A percentile compares a stretch with the other conserved stretches of the same genome.
These are phyloP conservation scores for Backusella tarrabulga DNA, from an alignment of 192 early-diverging fungal species.

Conservation along the genomic window DNA sequence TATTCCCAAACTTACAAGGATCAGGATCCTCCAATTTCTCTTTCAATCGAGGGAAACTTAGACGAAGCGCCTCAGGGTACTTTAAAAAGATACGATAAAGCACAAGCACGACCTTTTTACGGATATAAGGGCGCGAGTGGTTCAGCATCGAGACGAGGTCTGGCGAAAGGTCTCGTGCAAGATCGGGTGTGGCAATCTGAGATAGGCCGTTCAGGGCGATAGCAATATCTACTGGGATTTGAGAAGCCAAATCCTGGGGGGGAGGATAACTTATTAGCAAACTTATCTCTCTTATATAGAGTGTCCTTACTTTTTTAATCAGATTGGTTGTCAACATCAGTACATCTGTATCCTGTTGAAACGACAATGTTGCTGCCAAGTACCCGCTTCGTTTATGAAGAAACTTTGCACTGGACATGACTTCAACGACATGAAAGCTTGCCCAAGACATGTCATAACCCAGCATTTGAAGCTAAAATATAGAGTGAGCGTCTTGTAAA, in stretches of 20 bases:
- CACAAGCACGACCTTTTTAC: conserved; percentile 86
- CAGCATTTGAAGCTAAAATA: conserved; percentile 85
- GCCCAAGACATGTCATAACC: conserved; percentile 99
- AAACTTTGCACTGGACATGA: conserved; percentile 90
- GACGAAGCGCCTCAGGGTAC: conserved; percentile 83
- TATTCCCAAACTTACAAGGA: conserved; percentile 57
- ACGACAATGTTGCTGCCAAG: conserved; percentile 85
- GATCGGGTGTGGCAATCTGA: conserved; percentile 88
- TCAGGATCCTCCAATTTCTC: conserved; percentile 91
- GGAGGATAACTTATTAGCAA: no score
- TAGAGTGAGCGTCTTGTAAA: not conserved
- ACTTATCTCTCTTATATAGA: no score
- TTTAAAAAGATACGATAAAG: conserved; percentile 88
- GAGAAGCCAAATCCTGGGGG: conserved; percentile 75
- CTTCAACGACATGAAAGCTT: conserved; percentile 93
- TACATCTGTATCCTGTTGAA: conserved; percentile 92
- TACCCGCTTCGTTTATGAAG: conserved; percentile 90
- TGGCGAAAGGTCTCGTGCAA: conserved; percentile 83
- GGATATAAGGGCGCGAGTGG: conserved; percentile 90
- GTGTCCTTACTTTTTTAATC: conserved; percentile 80
- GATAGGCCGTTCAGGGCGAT: conserved; percentile 92
- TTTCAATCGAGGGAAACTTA: conserved; percentile 80
- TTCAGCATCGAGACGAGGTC: conserved; percentile 87
- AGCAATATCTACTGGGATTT: conserved; percentile 78
- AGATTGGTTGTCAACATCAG: conserved; percentile 96